Evolutionary conservation across 1,139 yeast species (phyloP), one percentile per base, ranked within the genome.

Genomic region (Suzukiozyma palmioleophila): DNA sequence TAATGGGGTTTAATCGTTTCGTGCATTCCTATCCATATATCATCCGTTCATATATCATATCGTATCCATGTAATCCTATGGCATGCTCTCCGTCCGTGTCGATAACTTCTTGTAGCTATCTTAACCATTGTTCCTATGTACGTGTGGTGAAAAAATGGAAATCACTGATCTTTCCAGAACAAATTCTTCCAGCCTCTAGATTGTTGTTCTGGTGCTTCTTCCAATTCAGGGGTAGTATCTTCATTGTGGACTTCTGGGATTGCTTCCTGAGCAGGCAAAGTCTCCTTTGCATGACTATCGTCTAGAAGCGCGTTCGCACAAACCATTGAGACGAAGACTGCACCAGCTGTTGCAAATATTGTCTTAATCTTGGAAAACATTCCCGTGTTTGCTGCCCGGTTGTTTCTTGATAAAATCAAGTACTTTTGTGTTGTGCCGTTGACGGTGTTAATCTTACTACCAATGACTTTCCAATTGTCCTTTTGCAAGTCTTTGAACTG

Each of bases 381-480:
- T 3, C 42, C 41, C 3, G 43, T 39, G 35, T 38, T 33, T 26
- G 31, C 33, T 11, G 27, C 36, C 3, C 33, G 21, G 9, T 58
- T 43, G 31, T 34, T 18, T 32, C 64, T 52, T 38, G 51, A 50
- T 40, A 64, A 62, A 12, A 61, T 61, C 43, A 62, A 57, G 51
- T 56, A 59, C 43, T 56, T 59, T 24, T 54, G 54, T 14, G 51
- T 47, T 7, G 56, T 54, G 3, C 53, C 56, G 16, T 25, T 15
- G 12, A 30, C 3, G 11, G 26, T 11, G 25, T 42, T 45, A 27
- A 41, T 28, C 35, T 48, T 51, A 24, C 67, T 57, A 2, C 74
- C 75, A 38, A 67, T 53, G 22, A 70, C 54, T 39, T 54, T 60
- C 75, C 75, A 71, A 15, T 59, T 52, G 29, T 52, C 54, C 15